Conservation (phyloP, 305 asterid species). For the Rubia tinctorum region DNA sequence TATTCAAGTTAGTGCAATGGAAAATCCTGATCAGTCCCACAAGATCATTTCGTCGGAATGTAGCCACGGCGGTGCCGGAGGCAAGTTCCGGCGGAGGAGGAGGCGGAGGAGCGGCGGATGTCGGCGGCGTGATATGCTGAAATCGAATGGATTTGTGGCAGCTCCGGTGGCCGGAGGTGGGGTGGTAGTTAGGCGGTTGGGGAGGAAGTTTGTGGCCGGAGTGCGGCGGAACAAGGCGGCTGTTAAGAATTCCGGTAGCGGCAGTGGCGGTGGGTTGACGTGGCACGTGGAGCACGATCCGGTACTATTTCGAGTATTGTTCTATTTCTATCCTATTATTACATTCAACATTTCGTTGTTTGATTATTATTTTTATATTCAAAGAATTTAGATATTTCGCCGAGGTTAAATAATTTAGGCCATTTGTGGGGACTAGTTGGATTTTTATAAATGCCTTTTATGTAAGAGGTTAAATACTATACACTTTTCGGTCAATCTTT, state of each 20-base stretch:
- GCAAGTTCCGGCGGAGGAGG: slow-evolving; percentile 13
- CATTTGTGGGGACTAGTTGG: too few relatives aligned
- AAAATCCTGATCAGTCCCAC: slow-evolving; percentile 2
- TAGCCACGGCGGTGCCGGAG: neutral
- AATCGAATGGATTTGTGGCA: slow-evolving; percentile 7
- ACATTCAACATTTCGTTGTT: neutral
- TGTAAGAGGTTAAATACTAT: too few relatives aligned
- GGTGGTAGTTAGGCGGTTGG: slow-evolving; percentile 29
- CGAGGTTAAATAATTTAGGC: too few relatives aligned
- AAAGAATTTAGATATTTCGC: too few relatives aligned
- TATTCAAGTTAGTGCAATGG: slow-evolving; percentile 2
- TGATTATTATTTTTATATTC: neutral
- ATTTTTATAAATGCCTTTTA: too few relatives aligned
- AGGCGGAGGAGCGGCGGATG: slow-evolving; percentile 16
- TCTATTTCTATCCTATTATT: neutral
- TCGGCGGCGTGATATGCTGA: slow-evolving; percentile 24
- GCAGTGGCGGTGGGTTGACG: slow-evolving; percentile 19
- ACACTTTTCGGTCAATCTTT: too few relatives aligned
- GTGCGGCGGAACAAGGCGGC: slow-evolving; percentile 50
- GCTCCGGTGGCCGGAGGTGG: slow-evolving; percentile 10
- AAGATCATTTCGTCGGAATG: slow-evolving; percentile 2
- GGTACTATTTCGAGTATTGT: slow-evolving; percentile 33
- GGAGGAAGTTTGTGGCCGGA: slow-evolving; percentile 58
- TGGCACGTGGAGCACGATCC: slow-evolving; percentile 25
- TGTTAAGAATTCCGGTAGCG: neutral